Conservation (phyloP, 805 yeast species). For the Tetrapisispora taiwanensis region DNA sequence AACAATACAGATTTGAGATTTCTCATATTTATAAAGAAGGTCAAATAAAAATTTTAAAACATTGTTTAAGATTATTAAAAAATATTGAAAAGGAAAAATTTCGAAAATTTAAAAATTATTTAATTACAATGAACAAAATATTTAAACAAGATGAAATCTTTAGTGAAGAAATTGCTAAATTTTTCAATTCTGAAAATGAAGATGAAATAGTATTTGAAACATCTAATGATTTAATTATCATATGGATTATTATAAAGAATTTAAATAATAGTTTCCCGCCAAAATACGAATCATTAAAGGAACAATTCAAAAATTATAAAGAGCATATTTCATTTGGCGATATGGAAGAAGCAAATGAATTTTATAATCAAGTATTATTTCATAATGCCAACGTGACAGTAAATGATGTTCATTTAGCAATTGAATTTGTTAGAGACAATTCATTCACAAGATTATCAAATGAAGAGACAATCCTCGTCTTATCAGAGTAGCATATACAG, state of each 20-base stretch:
- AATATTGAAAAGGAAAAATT: conserved; percentile 41
- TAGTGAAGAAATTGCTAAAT: conserved; percentile 35
- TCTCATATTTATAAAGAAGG: conserved; percentile 40
- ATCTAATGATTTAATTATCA: conserved; percentile 39
- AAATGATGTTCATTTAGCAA: conserved; percentile 8
- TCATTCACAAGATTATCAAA: conserved; percentile 18
- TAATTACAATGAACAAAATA: conserved; percentile 44
- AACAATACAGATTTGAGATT: conserved; percentile 13
- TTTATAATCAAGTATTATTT: conserved; percentile 8
- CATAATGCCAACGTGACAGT: conserved; percentile 4
- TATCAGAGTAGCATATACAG: too few relatives aligned
- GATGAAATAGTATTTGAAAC: conserved; percentile 36
- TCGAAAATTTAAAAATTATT: conserved; percentile 30
- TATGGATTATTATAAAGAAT: conserved; percentile 16
- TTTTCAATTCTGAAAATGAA: conserved; percentile 33
- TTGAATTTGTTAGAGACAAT: conserved; percentile 10
- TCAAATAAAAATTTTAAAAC: conserved; percentile 40
- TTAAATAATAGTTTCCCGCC: conserved; percentile 7
- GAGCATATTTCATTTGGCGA: background rate
- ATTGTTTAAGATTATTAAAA: conserved; percentile 37
- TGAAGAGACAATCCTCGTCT: conserved; percentile 18
- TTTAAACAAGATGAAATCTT: conserved; percentile 42
- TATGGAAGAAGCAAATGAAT: conserved; percentile 5
- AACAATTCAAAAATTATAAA: background rate
- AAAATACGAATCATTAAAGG: conserved; percentile 14